These are phyloP conservation scores for Brassica rapa DNA, from an alignment of 345 rosid genomes.

Conservation along the genomic window DNA sequence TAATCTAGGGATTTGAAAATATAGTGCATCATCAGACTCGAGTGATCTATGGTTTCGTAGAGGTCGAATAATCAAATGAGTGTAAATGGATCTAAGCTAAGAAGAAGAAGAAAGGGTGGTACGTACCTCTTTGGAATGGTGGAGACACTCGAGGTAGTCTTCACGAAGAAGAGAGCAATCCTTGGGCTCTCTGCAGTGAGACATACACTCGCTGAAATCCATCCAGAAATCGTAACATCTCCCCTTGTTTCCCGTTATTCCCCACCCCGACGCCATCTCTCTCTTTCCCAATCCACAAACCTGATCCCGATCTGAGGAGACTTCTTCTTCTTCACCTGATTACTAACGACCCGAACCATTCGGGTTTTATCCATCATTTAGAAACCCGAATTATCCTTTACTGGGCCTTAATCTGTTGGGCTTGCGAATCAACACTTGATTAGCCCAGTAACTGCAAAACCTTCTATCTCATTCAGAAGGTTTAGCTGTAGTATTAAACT, in stretches of 20 bases:
- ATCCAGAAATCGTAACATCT: slow-evolving; percentile 89
- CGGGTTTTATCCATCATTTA: slow-evolving; percentile 10
- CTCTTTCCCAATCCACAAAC: not conserved
- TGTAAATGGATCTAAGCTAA: not conserved
- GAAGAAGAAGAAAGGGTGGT: not conserved
- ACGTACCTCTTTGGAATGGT: slow-evolving; percentile 94
- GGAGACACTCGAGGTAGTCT: slow-evolving; percentile 97
- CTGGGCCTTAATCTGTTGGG: not conserved
- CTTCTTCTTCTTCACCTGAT: not conserved
- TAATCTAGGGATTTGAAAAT: not conserved
- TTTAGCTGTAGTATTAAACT: not conserved
- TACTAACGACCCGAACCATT: slow-evolving; percentile 8
- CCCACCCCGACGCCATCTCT: slow-evolving; percentile 95
- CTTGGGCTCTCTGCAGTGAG: slow-evolving; percentile 89
- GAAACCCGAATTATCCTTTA: not conserved
- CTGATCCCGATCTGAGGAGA: not conserved
- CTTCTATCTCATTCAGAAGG: not conserved
- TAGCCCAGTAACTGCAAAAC: not conserved
- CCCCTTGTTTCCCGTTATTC: slow-evolving; percentile 90
- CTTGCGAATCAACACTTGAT: not conserved
- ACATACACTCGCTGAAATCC: slow-evolving; percentile 90
- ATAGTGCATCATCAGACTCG: not conserved
- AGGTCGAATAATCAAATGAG: not conserved
- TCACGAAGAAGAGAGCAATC: slow-evolving; percentile 91
- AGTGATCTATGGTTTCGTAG: slow-evolving; percentile 12